Evolutionary conservation across 2,329 filamentous ascomycete genomes (phyloP).

Genomic region (Cadophora gregata): DNA sequence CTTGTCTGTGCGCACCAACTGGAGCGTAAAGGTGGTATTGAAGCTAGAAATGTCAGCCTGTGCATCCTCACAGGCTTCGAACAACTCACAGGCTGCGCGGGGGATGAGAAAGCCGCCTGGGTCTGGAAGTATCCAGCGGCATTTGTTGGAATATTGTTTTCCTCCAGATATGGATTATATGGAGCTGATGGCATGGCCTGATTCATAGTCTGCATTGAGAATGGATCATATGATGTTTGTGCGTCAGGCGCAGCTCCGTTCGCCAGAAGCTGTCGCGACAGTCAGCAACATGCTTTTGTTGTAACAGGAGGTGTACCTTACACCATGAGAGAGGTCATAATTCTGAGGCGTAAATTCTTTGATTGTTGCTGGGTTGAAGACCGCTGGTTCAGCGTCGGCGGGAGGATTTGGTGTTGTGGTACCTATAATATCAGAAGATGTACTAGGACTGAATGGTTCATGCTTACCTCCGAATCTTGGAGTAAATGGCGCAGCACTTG

Average conservation of each 20-base stretch:
- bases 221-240: constrained; percentile 66
- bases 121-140: constrained; percentile 70
- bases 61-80: neutral
- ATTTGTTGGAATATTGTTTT: constrained; percentile 60
- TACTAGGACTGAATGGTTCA: neutral
- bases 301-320: constrained; percentile 42
- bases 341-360: constrained; percentile 64
- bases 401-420: constrained; percentile 42
- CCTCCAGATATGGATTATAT: constrained; percentile 80
- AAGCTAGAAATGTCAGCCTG: constrained; percentile 56
- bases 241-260: constrained; percentile 58
- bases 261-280: constrained; percentile 45
- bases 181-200: constrained; percentile 58
- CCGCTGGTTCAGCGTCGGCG: constrained; percentile 45
- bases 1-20: constrained; percentile 80
- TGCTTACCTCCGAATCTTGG: constrained; percentile 58
- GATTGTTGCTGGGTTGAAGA: constrained; percentile 63
- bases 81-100: constrained; percentile 62
- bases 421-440: constrained; percentile 38
- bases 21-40: constrained; percentile 95
- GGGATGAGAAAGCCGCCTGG: constrained; percentile 58
- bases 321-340: constrained; percentile 58
- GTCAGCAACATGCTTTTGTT: constrained; percentile 30
- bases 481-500: constrained; percentile 86
- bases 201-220: constrained; percentile 62